These are phyloP conservation scores for Cryptosporidium xiaoi DNA, from an alignment of 169 alveolate species.

Conservation along the genomic window DNA sequence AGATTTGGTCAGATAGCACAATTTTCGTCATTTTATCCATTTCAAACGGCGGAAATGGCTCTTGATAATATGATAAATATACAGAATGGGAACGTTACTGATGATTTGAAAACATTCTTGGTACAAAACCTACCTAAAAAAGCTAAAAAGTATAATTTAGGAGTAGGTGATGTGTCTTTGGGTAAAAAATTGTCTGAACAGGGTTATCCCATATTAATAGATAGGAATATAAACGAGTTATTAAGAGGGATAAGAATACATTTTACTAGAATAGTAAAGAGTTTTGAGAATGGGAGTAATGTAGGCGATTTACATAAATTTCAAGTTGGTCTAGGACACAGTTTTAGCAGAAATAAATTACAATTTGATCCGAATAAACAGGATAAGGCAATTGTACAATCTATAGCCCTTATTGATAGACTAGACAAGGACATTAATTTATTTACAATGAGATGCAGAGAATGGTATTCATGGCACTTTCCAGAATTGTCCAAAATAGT, in stretches of 20 bases:
- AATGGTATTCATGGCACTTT: slow-evolving; percentile 99
- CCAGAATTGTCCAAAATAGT: slow-evolving; percentile 98
- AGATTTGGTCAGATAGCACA: slow-evolving; percentile 89
- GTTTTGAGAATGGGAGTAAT: slow-evolving; percentile 52
- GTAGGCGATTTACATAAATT: slow-evolving; percentile 88
- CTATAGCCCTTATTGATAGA: slow-evolving; percentile 95
- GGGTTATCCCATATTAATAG: slow-evolving; percentile 84
- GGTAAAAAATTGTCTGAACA: slow-evolving; percentile 84
- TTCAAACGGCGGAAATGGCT: slow-evolving; percentile 92
- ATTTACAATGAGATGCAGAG: slow-evolving; percentile 96
- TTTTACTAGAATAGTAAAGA: slow-evolving; percentile 80
- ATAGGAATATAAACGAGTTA: slow-evolving; percentile 84
- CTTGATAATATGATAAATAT: slow-evolving; percentile 90
- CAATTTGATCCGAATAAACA: slow-evolving; percentile 95
- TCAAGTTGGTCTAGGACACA: slow-evolving; percentile 95
- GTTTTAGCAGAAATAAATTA: slow-evolving; percentile 92
- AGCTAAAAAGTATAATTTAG: slow-evolving; percentile 82
- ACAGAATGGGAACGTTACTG: slow-evolving; percentile 86
- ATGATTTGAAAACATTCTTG: slow-evolving; percentile 86
- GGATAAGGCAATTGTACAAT: slow-evolving; percentile 97
- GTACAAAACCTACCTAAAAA: slow-evolving; percentile 89
- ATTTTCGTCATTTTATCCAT: slow-evolving; percentile 91
- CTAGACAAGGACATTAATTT: slow-evolving; percentile 95
- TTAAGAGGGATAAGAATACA: slow-evolving; percentile 91
- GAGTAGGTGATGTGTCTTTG: slow-evolving; percentile 86